phyloP scores from a whole-genome alignment of 2,329 filamentous ascomycete species.

The Paramyrothecium roridum region DNA sequence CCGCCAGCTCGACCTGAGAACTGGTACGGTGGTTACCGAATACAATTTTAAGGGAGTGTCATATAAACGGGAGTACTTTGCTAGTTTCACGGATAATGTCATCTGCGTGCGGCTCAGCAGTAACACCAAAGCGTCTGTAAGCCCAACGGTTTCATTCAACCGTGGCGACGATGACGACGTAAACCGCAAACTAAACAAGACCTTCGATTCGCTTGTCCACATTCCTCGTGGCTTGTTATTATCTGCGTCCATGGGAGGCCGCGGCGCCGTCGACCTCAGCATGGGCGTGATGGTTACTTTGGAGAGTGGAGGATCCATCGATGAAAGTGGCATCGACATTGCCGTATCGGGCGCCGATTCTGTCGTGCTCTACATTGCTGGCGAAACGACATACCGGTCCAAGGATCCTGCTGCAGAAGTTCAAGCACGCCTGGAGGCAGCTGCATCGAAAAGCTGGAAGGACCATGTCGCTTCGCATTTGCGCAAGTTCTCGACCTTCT shows the following conservation, averaged over 20 bases:
- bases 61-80: slow-evolving; percentile 33
- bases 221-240: slow-evolving; percentile 12
- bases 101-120: slow-evolving; percentile 27
- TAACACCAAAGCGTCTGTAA: slow-evolving; percentile 11
- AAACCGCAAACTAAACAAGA: slow-evolving; percentile 17
- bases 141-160: slow-evolving; percentile 18
- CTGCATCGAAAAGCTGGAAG: slow-evolving; percentile 12
- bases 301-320: slow-evolving; percentile 1
- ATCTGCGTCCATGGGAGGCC: slow-evolving; percentile 13
- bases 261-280: neutral
- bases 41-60: slow-evolving; percentile 30
- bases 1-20: slow-evolving; percentile 34
- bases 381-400: slow-evolving; percentile 4
- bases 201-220: slow-evolving; percentile 17
- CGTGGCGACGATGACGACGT: slow-evolving; percentile 15
- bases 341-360: slow-evolving; percentile 3
- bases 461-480: slow-evolving; percentile 10
- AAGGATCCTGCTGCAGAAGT: neutral
- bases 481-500: slow-evolving; percentile 2
- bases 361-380: slow-evolving; percentile 6
- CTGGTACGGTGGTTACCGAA: slow-evolving; percentile 29
- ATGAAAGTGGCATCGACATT: slow-evolving; percentile 7
- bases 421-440: slow-evolving; percentile 13
- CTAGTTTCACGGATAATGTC: slow-evolving; percentile 37
- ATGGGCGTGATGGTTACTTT: slow-evolving; percentile 3